Conservation (phyloP, 1,284 basidiomycete species). For the Trametes sp. region DNA sequence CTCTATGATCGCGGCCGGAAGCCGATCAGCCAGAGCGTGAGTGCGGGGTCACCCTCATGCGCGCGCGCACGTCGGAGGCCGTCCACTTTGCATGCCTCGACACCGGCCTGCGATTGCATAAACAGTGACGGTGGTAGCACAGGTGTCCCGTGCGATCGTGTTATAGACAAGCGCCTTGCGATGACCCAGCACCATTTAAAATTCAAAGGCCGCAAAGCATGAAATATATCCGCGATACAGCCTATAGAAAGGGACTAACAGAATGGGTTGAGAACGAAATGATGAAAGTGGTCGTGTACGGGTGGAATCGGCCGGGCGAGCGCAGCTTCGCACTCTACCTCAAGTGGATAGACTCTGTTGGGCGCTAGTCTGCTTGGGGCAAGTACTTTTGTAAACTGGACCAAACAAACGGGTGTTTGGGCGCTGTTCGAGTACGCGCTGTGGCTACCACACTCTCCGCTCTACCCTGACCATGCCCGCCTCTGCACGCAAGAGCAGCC, state of each 20-base stretch:
- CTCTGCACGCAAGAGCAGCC: constrained; percentile 47
- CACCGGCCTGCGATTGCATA: constrained; percentile 54
- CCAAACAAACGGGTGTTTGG: constrained; percentile 24
- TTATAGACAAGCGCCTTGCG: too few species aligned
- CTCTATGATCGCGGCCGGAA: constrained; percentile 58
- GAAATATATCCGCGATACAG: too few species aligned
- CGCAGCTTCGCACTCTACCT: too few species aligned
- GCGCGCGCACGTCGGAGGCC: constrained; percentile 67
- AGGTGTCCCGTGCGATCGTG: too few species aligned
- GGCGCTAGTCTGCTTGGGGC: neutral
- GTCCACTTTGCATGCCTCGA: constrained; percentile 60
- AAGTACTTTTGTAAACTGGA: constrained; percentile 21
- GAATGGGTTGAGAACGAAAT: too few species aligned
- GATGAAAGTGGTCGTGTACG: too few species aligned
- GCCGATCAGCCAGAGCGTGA: constrained; percentile 64
- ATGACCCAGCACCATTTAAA: too few species aligned
- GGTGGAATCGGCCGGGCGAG: too few species aligned
- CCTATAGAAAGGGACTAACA: too few species aligned
- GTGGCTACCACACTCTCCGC: constrained; percentile 14
- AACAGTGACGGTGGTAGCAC: too few species aligned
- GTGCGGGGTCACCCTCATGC: constrained; percentile 66
- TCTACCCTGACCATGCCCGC: constrained; percentile 28
- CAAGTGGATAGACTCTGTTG: too few species aligned
- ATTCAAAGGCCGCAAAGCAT: too few species aligned
- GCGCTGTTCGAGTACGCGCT: constrained; percentile 3